Base-by-base conservation (phyloP, 805 yeast species). In the Pichia gijzeniarum region DNA sequence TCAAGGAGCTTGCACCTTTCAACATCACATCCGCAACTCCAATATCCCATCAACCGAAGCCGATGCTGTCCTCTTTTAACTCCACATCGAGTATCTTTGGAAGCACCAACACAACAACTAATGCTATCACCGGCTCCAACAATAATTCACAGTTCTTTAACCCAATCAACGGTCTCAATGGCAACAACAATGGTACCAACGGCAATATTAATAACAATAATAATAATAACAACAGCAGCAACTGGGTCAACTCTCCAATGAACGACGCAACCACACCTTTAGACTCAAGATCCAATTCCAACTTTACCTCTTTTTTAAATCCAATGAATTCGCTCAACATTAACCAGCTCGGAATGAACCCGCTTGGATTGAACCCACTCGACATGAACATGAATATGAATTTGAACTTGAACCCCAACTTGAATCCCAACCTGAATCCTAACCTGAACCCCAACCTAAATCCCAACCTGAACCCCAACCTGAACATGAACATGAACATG, bases 51-150 rank as follows among this genome's bases (percentile, higher is more conserved):
- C 28, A 25, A 25, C 28, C 28, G 9, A 25, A 25, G 10, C 28
- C 28, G 10, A 25, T 25, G 28, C 10, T 25, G 10, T 25, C 28
- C 28, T 25, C 28, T 10, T 50, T 49, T 39, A 52, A 47, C 30
- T 47, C 57, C 5, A 40, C 48, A 21, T 45, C 54, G 2, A 48
- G 45, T 12, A 42, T 57, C 9, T 51, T 53, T 34, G 49, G 51
- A 20, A 31, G 41, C 25, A 20, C 34, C 9, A 40, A 25, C 10
- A 25, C 28, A 25, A 10, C 28, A 25, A 25, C 6, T 25, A 25
- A 25, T 25, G 28, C 9, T 25, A 25, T 7, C 10, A 25, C 6
- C 10, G 10, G 10, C 28, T 7, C 6, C 28, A 25, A 31, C 16
- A 41, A 42, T 19, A 42, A 42, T 30, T 41, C 44, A 5, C 44